These are phyloP conservation scores for Phragmites australis DNA, from an alignment of 176 grass and related monocot genomes.

Conservation along the genomic window DNA sequence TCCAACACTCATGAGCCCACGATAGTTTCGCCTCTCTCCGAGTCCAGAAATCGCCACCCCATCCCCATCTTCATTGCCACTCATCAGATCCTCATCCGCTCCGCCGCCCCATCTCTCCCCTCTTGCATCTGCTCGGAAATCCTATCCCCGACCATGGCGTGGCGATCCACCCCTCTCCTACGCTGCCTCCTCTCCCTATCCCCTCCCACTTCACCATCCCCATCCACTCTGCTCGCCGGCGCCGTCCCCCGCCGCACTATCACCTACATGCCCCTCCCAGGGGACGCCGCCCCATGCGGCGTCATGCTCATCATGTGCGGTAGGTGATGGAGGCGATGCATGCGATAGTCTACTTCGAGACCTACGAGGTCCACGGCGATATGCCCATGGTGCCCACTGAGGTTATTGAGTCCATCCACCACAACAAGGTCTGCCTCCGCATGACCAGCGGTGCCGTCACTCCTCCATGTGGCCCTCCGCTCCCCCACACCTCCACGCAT, in stretches of 20 bases:
- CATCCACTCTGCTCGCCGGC: slow-evolving; percentile 5
- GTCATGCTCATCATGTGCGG: slow-evolving; percentile 70
- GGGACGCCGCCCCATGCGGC: slow-evolving; percentile 75
- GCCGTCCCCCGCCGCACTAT: slow-evolving; percentile 51
- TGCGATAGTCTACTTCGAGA: slow-evolving; percentile 74
- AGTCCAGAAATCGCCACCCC: too few relatives aligned
- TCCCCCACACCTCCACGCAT: too few relatives aligned
- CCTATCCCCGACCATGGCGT: slow-evolving; percentile 66
- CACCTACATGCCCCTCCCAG: slow-evolving; percentile 83
- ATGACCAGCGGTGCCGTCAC: too few relatives aligned
- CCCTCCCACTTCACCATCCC: slow-evolving; percentile 6
- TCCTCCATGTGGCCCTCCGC: too few relatives aligned
- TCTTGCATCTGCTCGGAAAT: slow-evolving; percentile 41
- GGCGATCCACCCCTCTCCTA: slow-evolving; percentile 65
- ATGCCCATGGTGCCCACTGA: slow-evolving; percentile 62
- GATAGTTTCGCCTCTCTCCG: too few relatives aligned
- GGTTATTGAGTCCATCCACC: slow-evolving; percentile 80
- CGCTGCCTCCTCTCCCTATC: slow-evolving; percentile 43
- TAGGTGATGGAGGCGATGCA: slow-evolving; percentile 97
- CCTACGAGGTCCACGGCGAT: slow-evolving; percentile 73
- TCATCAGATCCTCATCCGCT: too few relatives aligned
- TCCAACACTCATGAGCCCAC: too few relatives aligned
- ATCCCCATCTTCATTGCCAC: too few relatives aligned
- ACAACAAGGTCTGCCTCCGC: slow-evolving; percentile 79
- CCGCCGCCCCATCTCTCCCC: too few relatives aligned